Evolutionary conservation across 345 rosid genomes (phyloP), one percentile per base, ranked within the genome.

Genomic region (Limnanthes douglasii): DNA sequence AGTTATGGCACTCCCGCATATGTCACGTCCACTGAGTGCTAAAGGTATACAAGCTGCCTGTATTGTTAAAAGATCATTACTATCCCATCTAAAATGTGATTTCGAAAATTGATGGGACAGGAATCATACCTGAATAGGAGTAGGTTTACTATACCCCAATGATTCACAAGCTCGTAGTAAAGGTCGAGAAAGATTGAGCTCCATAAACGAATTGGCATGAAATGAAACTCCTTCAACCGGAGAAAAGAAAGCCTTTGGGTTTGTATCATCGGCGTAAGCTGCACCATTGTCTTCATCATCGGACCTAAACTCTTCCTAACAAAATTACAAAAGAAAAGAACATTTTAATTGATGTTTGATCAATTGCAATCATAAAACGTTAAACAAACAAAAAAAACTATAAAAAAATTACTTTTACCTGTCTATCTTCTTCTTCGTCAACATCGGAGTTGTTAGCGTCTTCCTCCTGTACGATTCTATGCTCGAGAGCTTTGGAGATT

Each of bases 1-100:
- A 51, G 98, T 90, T 38, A 90, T 64, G 22, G 98, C 98, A 46
- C 95, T 90, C 8, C 92, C 98, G 50, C 95, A 90, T 37, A 90
- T 86, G 63, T 90, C 95, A 11, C 98, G 94, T 20, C 98, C 98
- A 0, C 70, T 54, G 53, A 90, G 60, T 2, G 94, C 95, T 39
- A 77, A 44, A 27, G 95, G 98, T 52, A 90, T 63, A 60, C 94
- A 84, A 0, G 95, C 98, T 15, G 98, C 90, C 98, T 90, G 53
- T 39, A 2, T 5, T 10, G 11, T 5, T 6, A 34, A 45, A 10
- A 17, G 4, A 9, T 45, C 6, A 17, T 8, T 34, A 15, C 14
- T 5, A 35, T 18, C 10, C 27, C 35, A 22, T 5, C n/a, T 3
- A n/a, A 31, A 0, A 6, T 34, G 1, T 10, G 1, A 43, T 21